Percentiles rank a stretch among this genome's conserved stretches.
These are phyloP conservation scores for Corinectria fuckeliana DNA, from an alignment of 2,329 filamentous ascomycete species.

Conservation along the genomic window DNA sequence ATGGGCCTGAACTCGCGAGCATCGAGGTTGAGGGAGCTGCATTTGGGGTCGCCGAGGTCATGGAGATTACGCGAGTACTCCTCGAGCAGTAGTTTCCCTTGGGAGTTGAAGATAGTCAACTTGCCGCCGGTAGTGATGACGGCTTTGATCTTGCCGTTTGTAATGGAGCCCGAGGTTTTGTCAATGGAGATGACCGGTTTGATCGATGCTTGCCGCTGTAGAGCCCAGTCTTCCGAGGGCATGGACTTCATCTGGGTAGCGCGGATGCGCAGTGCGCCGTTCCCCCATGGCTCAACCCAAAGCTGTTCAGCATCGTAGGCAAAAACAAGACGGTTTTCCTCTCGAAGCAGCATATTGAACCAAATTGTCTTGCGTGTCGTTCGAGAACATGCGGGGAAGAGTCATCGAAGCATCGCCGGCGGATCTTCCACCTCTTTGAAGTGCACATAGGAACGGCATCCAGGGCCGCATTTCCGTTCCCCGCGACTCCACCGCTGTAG, in stretches of 20 bases:
- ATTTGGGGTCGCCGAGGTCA: conserved; percentile 62
- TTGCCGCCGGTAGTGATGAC: conserved; percentile 35
- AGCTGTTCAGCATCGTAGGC: conserved; percentile 53
- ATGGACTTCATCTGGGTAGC: conserved; percentile 49
- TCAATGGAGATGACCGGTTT: neutral
- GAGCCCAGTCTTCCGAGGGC: conserved; percentile 30
- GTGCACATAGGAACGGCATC: neutral
- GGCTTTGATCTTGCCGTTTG: conserved; percentile 30
- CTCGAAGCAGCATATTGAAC: conserved; percentile 4
- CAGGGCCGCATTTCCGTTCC: conserved; percentile 5
- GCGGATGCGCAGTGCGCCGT: conserved; percentile 53
- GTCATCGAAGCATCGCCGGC: neutral
- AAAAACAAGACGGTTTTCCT: conserved; percentile 12
- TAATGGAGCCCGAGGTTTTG: conserved; percentile 19
- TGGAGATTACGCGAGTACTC: conserved; percentile 41
- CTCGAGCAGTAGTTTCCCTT: conserved; percentile 41
- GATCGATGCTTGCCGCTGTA: neutral
- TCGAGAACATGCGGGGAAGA: neutral
- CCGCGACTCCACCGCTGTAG: neutral
- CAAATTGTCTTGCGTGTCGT: neutral
- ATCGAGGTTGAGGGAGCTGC: conserved; percentile 61
- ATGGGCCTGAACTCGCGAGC: conserved; percentile 64
- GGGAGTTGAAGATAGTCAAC: conserved; percentile 36
- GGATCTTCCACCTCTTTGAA: neutral
- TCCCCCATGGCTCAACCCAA: conserved; percentile 58